Evolutionary conservation across 2,329 filamentous ascomycete species (phyloP).

Genomic region (Colletotrichum gloeosporioides): DNA sequence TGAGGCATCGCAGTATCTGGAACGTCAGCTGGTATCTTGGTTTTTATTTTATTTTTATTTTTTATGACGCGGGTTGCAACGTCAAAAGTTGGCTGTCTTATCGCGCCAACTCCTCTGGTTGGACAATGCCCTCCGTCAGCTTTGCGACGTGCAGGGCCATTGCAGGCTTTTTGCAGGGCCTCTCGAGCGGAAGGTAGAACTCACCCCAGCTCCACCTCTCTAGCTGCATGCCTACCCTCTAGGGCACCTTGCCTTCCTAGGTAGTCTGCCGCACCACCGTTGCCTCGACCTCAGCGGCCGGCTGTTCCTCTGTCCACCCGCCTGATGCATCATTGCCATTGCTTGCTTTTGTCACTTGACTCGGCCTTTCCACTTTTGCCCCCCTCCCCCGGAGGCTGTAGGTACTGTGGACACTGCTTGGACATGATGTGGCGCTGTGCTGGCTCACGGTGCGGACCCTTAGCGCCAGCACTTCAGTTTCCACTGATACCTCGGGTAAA

Average conservation of each 20-base stretch:
- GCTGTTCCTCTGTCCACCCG: background rate
- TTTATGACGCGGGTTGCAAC: slow-evolving; percentile 13
- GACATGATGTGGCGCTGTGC: background rate
- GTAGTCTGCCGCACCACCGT: background rate
- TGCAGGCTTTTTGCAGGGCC: background rate
- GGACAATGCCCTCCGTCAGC: slow-evolving; percentile 7
- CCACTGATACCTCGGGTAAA: background rate
- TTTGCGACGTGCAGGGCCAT: slow-evolving; percentile 8
- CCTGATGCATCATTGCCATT: background rate
- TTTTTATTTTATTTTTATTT: background rate
- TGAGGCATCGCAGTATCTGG: background rate
- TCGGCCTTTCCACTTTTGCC: background rate
- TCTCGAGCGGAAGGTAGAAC: slow-evolving; percentile 4
- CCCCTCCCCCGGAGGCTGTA: background rate
- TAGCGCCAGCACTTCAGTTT: background rate
- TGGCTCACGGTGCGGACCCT: background rate
- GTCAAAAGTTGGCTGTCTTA: slow-evolving; percentile 17
- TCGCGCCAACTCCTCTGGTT: slow-evolving; percentile 11
- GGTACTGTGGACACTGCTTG: background rate
- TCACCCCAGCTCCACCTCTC: background rate
- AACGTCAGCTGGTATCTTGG: background rate
- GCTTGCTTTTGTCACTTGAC: background rate
- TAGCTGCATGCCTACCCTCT: background rate
- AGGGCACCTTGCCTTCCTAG: background rate
- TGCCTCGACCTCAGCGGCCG: background rate